phyloP scores from a whole-genome alignment of 2,329 filamentous ascomycete species.

The Cladophialophora psammophila region DNA sequence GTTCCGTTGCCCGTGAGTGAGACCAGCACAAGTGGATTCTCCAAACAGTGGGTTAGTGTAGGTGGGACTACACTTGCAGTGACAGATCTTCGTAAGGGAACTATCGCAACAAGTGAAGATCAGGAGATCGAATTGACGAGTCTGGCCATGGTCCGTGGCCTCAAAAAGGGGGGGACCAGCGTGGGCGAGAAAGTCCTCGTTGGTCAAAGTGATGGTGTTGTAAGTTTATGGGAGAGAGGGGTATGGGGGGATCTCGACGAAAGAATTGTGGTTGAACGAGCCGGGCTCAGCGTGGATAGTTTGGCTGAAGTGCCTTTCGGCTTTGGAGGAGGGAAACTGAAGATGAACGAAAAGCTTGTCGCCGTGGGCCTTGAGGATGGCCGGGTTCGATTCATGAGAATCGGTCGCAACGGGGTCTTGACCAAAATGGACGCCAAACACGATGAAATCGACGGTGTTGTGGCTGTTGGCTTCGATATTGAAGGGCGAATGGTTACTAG shows the following conservation, averaged over 20 bases:
- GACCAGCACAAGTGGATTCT: slow-evolving; percentile 83
- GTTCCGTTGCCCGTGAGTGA: slow-evolving; percentile 80
- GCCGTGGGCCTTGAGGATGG: slow-evolving; percentile 85
- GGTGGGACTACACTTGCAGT: slow-evolving; percentile 90
- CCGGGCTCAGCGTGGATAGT: slow-evolving; percentile 82
- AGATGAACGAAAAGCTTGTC: slow-evolving; percentile 62
- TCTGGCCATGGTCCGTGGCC: slow-evolving; percentile 76
- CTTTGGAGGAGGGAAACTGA: slow-evolving; percentile 69
- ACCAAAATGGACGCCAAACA: slow-evolving; percentile 68
- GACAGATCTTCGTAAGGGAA: slow-evolving; percentile 84
- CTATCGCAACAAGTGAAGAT: slow-evolving; percentile 88
- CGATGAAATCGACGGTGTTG: slow-evolving; percentile 86
- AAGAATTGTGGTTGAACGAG: slow-evolving; percentile 77
- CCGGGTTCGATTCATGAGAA: slow-evolving; percentile 75
- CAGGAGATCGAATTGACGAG: slow-evolving; percentile 94
- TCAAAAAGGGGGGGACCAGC: slow-evolving; percentile 70
- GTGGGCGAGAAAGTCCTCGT: slow-evolving; percentile 79
- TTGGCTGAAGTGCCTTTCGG: slow-evolving; percentile 74
- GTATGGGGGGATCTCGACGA: slow-evolving; percentile 96
- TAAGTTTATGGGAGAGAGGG: slow-evolving; percentile 93
- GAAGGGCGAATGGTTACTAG: slow-evolving; percentile 87
- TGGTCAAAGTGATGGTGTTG: slow-evolving; percentile 77
- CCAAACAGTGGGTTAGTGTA: slow-evolving; percentile 94
- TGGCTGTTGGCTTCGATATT: slow-evolving; percentile 82
- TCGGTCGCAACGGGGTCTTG: slow-evolving; percentile 76